A percentile compares a stretch with the other conserved stretches of the same genome.
These are phyloP conservation scores for Leccinellum luteum DNA, from an alignment of 768 basidiomycete genomes.

Conservation along the genomic window DNA sequence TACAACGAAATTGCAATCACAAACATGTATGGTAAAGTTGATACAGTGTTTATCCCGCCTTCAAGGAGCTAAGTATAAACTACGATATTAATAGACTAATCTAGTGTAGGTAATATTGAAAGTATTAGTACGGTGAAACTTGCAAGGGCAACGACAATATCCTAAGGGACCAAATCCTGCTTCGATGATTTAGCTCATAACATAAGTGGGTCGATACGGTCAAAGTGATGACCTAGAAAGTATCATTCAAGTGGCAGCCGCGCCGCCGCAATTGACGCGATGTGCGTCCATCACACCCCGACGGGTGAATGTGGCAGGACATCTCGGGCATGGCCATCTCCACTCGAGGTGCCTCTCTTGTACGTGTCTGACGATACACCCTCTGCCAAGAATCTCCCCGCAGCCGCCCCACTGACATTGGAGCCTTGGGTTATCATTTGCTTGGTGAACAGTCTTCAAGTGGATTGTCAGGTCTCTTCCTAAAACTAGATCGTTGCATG, in stretches of 20 bases:
- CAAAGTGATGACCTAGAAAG: constrained; percentile 1
- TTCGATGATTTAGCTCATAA: constrained; percentile 1
- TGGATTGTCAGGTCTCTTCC: constrained; percentile 19
- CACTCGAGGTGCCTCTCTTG: constrained; percentile 23
- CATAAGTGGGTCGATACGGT: neutral
- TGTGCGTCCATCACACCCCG: constrained; percentile 18
- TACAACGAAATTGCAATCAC: neutral
- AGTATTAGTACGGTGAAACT: neutral
- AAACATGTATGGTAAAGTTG: neutral
- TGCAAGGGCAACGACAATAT: neutral
- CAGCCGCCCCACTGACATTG: constrained; percentile 20
- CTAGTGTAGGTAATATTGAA: neutral
- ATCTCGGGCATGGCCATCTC: constrained; percentile 24
- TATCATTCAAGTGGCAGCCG: neutral
- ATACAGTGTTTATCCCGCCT: neutral
- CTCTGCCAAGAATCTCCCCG: constrained; percentile 12
- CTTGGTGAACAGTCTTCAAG: constrained; percentile 11
- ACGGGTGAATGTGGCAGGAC: constrained; percentile 18
- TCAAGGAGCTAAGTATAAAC: too few species aligned
- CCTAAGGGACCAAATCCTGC: neutral
- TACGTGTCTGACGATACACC: constrained; percentile 20
- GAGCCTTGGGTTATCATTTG: neutral
- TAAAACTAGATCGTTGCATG: constrained; percentile 6
- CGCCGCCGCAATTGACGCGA: constrained; percentile 3
- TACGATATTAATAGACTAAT: neutral